Conservation (phyloP, 331 rosid species). For the Quercus tomentella region DNA sequence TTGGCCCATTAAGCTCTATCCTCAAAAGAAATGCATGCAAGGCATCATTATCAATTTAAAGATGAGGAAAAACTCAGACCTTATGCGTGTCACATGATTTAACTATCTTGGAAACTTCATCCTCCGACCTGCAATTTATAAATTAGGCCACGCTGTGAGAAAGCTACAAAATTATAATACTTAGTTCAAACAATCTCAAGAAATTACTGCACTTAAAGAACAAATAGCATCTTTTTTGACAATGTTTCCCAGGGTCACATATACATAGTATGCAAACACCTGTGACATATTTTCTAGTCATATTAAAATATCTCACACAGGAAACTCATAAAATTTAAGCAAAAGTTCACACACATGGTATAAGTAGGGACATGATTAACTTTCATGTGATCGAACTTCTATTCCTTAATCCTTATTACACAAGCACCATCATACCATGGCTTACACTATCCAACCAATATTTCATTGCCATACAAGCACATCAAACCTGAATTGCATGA, state of each 20-base stretch:
- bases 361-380: not conserved
- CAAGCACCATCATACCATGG: not conserved
- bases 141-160: not conserved
- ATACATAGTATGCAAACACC: not conserved
- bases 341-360: not conserved
- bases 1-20: not conserved
- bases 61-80: constrained; percentile 37
- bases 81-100: constrained; percentile 59
- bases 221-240: not conserved
- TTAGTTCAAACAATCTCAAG: not conserved
- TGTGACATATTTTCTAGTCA: not conserved
- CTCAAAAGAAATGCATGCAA: not conserved
- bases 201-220: not conserved
- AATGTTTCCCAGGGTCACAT: not conserved
- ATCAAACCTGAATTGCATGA: not conserved
- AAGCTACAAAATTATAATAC: not conserved
- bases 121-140: constrained; percentile 70
- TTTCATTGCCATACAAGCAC: not conserved
- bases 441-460: not conserved
- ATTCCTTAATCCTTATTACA: not conserved
- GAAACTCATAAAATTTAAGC: not conserved
- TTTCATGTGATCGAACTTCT: not conserved
- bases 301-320: not conserved
- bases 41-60: not conserved
- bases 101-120: constrained; percentile 75